These are phyloP conservation scores for Xylaria sp. DNA, from an alignment of 2,329 filamentous ascomycete species.

Conservation along the genomic window DNA sequence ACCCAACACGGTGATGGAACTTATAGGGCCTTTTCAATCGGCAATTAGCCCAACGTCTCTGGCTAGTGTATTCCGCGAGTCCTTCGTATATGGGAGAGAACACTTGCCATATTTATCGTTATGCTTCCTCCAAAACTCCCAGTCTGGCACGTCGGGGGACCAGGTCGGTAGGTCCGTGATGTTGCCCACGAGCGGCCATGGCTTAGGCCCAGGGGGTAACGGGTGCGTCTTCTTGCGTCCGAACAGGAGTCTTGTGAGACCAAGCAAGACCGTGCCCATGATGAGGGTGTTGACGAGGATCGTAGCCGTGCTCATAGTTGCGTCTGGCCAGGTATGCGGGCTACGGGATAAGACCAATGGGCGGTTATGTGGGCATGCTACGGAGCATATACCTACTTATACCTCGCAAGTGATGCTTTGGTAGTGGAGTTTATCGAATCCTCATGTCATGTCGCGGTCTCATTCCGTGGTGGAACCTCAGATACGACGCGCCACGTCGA, in stretches of 20 bases:
- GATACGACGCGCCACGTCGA: too few relatives aligned
- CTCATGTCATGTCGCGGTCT: too few relatives aligned
- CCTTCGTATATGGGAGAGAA: not conserved
- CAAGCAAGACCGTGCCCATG: not conserved
- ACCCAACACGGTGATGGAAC: conserved; percentile 46
- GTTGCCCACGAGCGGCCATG: not conserved
- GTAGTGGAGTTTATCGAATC: too few relatives aligned
- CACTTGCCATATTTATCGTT: conserved; percentile 42
- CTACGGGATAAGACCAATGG: too few relatives aligned
- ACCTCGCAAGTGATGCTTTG: too few relatives aligned
- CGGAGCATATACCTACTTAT: too few relatives aligned
- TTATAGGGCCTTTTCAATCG: conserved; percentile 32
- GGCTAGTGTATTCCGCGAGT: not conserved
- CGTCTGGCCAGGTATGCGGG: too few relatives aligned
- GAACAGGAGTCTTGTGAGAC: not conserved
- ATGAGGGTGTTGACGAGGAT: not conserved
- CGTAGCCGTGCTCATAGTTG: not conserved
- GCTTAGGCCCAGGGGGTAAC: not conserved
- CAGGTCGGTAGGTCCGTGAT: not conserved
- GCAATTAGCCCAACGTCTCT: not conserved
- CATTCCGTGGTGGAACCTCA: too few relatives aligned
- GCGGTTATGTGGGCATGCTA: too few relatives aligned
- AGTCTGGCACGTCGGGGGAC: not conserved
- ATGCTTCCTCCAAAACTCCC: conserved; percentile 41
- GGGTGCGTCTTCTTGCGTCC: not conserved